These are phyloP conservation scores for Amaranthus hypochondriacus DNA, from an alignment of 148 eudicot genomes.

Conservation along the genomic window DNA sequence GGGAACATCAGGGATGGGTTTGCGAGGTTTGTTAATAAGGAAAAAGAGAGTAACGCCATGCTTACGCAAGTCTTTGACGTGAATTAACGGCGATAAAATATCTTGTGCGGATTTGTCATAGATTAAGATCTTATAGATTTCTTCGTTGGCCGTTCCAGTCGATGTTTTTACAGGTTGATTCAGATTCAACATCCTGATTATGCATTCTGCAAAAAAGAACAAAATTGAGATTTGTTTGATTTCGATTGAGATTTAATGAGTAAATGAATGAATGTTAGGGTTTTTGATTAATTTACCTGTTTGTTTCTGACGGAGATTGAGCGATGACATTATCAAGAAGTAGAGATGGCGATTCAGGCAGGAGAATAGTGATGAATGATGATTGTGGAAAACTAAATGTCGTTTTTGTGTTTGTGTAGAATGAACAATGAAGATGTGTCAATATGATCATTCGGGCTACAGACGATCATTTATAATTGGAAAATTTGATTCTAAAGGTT, in stretches of 20 bases:
- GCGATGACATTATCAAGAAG: constrained; percentile 22
- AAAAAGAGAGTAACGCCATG: constrained; percentile 92
- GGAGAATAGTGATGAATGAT: too few relatives aligned
- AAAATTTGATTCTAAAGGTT: too few relatives aligned
- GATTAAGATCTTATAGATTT: constrained; percentile 92
- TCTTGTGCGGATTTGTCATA: constrained; percentile 79
- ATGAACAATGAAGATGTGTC: too few relatives aligned
- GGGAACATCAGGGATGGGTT: constrained; percentile 83
- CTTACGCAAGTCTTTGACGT: constrained; percentile 85
- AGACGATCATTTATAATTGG: too few relatives aligned
- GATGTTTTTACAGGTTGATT: constrained; percentile 69
- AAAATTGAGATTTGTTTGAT: constrained; percentile 2
- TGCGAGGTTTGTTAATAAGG: constrained; percentile 79
- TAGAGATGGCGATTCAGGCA: too few relatives aligned
- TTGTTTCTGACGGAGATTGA: constrained; percentile 85
- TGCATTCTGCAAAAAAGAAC: constrained; percentile 55
- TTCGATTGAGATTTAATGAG: neutral
- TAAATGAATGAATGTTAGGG: neutral
- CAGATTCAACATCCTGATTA: constrained; percentile 84
- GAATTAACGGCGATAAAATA: constrained; percentile 90
- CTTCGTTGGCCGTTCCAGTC: constrained; percentile 72
- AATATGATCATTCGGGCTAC: too few relatives aligned
- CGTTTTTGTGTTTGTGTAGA: too few relatives aligned
- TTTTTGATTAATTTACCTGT: constrained; percentile 44
- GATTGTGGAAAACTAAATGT: too few relatives aligned